Conservation (phyloP, 345 rosid species). For the Populus euphratica region DNA sequence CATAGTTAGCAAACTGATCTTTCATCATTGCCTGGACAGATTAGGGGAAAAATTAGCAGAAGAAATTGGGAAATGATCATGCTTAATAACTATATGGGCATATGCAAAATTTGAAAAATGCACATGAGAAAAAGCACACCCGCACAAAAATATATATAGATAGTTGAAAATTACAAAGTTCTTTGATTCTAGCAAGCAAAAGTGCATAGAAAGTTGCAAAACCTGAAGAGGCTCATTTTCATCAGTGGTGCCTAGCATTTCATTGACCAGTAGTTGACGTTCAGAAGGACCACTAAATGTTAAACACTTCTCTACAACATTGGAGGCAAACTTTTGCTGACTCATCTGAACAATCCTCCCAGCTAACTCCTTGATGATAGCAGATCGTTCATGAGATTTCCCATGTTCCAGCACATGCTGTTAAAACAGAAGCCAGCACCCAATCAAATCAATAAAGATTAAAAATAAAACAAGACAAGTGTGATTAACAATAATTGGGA, state of each 20-base stretch:
- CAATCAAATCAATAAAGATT: neutral
- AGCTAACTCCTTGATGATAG: conserved; percentile 62
- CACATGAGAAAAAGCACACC: neutral
- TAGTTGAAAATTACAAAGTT: conserved; percentile 33
- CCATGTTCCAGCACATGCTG: conserved; percentile 99
- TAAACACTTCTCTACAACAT: conserved; percentile 88
- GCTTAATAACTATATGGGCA: neutral
- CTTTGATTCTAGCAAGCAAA: conserved; percentile 67
- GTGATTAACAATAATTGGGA: neutral
- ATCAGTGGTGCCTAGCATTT: conserved; percentile 94
- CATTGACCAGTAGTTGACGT: conserved; percentile 69
- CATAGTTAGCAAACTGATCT: conserved; percentile 84
- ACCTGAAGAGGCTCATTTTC: conserved; percentile 99
- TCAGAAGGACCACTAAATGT: conserved; percentile 74
- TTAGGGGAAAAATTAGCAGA: neutral
- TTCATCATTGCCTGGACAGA: conserved; percentile 73
- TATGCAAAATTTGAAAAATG: neutral
- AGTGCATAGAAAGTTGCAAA: conserved; percentile 47
- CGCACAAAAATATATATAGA: neutral
- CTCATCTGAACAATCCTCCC: conserved; percentile 95
- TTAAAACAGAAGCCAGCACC: conserved; percentile 6
- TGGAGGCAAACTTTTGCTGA: conserved; percentile 97
- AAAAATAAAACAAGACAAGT: neutral
- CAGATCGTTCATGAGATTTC: conserved; percentile 76
- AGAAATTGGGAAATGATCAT: neutral